Evolutionary conservation across 345 rosid species (phyloP).

Genomic region (Populus simonii): DNA sequence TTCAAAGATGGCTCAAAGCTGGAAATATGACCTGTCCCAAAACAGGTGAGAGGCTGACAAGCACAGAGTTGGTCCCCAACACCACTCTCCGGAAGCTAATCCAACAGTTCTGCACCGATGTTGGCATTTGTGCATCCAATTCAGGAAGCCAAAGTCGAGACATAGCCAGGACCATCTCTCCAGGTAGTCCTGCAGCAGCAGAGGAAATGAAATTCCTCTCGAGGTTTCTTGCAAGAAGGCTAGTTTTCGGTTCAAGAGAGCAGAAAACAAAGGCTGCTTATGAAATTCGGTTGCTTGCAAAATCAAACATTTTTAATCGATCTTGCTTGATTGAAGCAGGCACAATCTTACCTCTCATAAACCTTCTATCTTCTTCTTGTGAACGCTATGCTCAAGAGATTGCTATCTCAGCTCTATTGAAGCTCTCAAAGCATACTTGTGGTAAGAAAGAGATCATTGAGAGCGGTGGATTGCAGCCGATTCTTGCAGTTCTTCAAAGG

Average conservation of each 20-base stretch:
- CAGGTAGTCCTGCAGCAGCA: slow-evolving; percentile 52
- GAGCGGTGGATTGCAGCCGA: slow-evolving; percentile 48
- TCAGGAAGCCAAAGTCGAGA: slow-evolving; percentile 35
- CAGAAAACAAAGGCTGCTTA: slow-evolving; percentile 58
- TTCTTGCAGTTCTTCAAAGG: slow-evolving; percentile 49
- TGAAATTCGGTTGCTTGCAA: slow-evolving; percentile 63
- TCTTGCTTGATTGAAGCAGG: slow-evolving; percentile 67
- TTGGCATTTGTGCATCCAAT: slow-evolving; percentile 42
- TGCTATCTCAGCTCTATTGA: slow-evolving; percentile 59
- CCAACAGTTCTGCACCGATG: slow-evolving; percentile 47
- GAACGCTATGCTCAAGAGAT: slow-evolving; percentile 48
- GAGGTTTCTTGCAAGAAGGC: slow-evolving; percentile 45
- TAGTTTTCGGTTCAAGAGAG: slow-evolving; percentile 50
- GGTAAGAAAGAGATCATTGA: slow-evolving; percentile 57
- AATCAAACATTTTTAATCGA: slow-evolving; percentile 57
- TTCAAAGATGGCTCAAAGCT: slow-evolving; percentile 71
- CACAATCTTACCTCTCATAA: slow-evolving; percentile 46
- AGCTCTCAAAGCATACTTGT: slow-evolving; percentile 54
- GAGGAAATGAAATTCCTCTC: slow-evolving; percentile 50
- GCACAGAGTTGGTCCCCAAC: slow-evolving; percentile 58
- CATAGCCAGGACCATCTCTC: slow-evolving; percentile 39
- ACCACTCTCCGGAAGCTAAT: slow-evolving; percentile 52
- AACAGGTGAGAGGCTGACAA: slow-evolving; percentile 60
- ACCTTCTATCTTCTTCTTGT: slow-evolving; percentile 32
- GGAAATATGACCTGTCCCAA: slow-evolving; percentile 76